Percentiles rank a stretch among this genome's conserved stretches.
Evolutionary conservation across 768 basidiomycete species (phyloP).

Genomic region (Hericium alpestre): DNA sequence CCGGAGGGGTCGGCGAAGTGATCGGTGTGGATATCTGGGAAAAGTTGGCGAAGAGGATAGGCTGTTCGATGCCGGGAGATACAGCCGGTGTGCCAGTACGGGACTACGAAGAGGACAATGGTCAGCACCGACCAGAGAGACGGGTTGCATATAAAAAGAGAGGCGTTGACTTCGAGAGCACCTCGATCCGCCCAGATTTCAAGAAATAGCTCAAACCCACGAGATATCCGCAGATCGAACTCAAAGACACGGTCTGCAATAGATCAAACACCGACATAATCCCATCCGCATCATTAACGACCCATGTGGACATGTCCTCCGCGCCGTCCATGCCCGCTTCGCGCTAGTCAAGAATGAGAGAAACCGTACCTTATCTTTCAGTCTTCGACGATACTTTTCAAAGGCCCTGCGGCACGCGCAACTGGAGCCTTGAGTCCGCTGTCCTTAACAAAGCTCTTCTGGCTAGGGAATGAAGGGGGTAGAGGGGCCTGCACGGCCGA

Average conservation of each 20-base stretch:
- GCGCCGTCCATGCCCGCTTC: too few relatives aligned
- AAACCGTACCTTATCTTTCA: conserved; percentile 47
- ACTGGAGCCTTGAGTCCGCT: conserved; percentile 8
- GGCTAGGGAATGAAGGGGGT: conserved; percentile 9
- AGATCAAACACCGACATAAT: too few relatives aligned
- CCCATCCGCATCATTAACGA: too few relatives aligned
- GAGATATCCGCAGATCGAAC: too few relatives aligned
- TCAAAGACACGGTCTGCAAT: too few relatives aligned
- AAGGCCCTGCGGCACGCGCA: conserved; percentile 26
- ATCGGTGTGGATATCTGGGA: conserved; percentile 13
- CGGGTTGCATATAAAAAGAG: neutral
- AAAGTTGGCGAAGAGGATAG: conserved; percentile 41
- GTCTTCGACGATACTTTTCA: conserved; percentile 74
- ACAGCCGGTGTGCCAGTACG: conserved; percentile 33
- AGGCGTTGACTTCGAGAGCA: too few relatives aligned
- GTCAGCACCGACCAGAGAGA: neutral
- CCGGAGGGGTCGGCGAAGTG: conserved; percentile 1
- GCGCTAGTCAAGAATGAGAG: too few relatives aligned
- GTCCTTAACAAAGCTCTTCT: neutral
- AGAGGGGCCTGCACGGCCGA: conserved; percentile 12
- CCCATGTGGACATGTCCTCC: too few relatives aligned
- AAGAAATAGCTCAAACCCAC: too few relatives aligned
- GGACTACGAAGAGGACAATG: conserved; percentile 14
- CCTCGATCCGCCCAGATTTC: too few relatives aligned
- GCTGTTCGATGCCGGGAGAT: conserved; percentile 30